Evolutionary conservation across 1,284 basidiomycete genomes (phyloP), one percentile per base, ranked within the genome.

Genomic region (Neonothopanus nambi): DNA sequence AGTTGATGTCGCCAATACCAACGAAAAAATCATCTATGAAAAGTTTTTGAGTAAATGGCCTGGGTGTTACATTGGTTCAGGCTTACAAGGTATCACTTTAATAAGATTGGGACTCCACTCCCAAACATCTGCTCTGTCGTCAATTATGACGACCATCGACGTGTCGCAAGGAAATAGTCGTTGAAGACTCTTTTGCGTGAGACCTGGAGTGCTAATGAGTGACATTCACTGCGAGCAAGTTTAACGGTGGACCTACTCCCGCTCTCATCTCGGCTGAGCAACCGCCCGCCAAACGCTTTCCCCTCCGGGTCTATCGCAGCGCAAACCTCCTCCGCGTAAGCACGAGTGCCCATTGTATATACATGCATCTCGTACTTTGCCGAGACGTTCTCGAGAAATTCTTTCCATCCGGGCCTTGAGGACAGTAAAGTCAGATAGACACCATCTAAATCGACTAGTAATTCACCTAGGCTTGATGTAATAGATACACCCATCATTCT

Each of bases 1-100:
- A 92, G 68, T 99, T 99, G 70, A 99, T 98, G 70, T 99, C 96
- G 46, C 96, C 96, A 60, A 97, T 98, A n/a, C 96, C 95, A 55
- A 98, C 81, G 66, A 98, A 99, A 72, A 99, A 99, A 65, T 98
- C 95, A 66, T 95, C 93, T 96, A 63, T 24, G 56, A 41, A 20
- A 36, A 41, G 44, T 52, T 23, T 55, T 38, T 35, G 33, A 53
- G 37, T 56, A 8, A 57, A 18, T 51, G 15, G 35, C 21, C 13
- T 52, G 46, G 59, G 26, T 17, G 17, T 13, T 45, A 33, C 42
- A 33, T 30, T 26, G 48, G 23, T 36, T 37, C 28, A 35, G 11
- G 81, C 92, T 64, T 60, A 95, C 94, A 99, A 46, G 96, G 96
- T 26, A 96, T 84, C 54, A 98, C 96, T 74, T 98, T 97, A 67